Evolutionary conservation across 129 eudicot genomes (phyloP), one percentile per base, ranked within the genome.

Genomic region (Mikania micrantha): DNA sequence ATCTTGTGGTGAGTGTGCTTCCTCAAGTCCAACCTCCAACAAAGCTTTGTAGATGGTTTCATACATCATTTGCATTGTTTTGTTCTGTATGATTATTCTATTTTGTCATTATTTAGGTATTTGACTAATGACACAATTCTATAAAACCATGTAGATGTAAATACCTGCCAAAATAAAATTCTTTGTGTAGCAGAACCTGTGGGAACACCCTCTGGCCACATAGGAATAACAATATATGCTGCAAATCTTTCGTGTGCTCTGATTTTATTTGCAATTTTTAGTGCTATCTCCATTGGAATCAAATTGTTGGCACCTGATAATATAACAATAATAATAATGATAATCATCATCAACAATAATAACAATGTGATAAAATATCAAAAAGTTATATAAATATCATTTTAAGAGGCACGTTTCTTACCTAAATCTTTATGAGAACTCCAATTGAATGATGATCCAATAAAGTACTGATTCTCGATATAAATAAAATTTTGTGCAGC

Each of bases 151-250:
- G 19, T 38, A 36, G 36, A 27, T 25, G 35, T 21, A 27, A 32
- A 27, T 44, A 86, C 96, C 96, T 90, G 96, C 96, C 96, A 90
- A 80, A 71, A 90, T 34, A 90, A 73, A 69, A 89, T 86, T 72
- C 96, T 72, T 69, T 91, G 97, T 19, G 95, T 88, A 19, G 93
- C 83, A 69, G 88, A 82, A 66, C 90, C 84, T 8, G 94, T 85
- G 9, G 98, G 98, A 72, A 82, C 84, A 36, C 98, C 98, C 67
- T 92, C 98, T 11, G 98, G 98, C 98, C 96, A 88, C 98, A 92
- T 92, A 56, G 98, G 98, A 69, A 92, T 76, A 41, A 92, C 84
- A 24, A 92, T 79, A 80, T 92, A 92, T 34, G 74, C 98, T 38
- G 96, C 85, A 73, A 92, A 92, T 63, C 96, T 92, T 78, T 92